Conservation (phyloP, 345 rosid genomes). For the Carallia pectinifolia region DNA sequence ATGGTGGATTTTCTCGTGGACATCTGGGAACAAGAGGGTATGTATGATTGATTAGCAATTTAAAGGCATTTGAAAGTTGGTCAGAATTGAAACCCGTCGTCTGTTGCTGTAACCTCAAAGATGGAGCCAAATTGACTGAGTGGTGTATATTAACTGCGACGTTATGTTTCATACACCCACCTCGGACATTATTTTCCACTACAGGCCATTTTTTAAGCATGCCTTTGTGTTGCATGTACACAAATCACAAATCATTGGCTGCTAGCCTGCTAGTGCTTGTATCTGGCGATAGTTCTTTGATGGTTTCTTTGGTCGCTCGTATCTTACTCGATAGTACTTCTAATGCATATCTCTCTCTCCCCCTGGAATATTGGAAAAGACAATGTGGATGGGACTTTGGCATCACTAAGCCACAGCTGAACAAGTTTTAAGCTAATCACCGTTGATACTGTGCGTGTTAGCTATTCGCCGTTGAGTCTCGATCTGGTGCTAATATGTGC, state of each 20-base stretch:
- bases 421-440: not conserved
- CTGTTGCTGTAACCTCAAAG: slow-evolving; percentile 12
- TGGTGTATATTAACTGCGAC: slow-evolving; percentile 18
- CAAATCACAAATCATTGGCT: slow-evolving; percentile 2
- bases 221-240: not conserved
- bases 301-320: not conserved
- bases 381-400: not conserved
- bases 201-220: slow-evolving; percentile 7
- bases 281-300: slow-evolving; percentile 2
- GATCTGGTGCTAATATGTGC: too few species aligned
- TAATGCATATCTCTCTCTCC: not conserved
- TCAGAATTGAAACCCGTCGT: slow-evolving; percentile 10
- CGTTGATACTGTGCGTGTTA: not conserved
- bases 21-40: slow-evolving; percentile 87
- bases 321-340: not conserved
- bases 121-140: slow-evolving; percentile 2
- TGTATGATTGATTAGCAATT: slow-evolving; percentile 57
- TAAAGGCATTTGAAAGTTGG: slow-evolving; percentile 25
- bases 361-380: not conserved
- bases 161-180: slow-evolving; percentile 16
- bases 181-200: slow-evolving; percentile 6
- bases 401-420: not conserved
- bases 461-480: not conserved
- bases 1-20: slow-evolving; percentile 95
- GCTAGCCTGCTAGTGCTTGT: slow-evolving; percentile 9